These are phyloP conservation scores for Fusarium fujikuroi DNA, from an alignment of 2,329 filamentous ascomycete genomes.

Conservation along the genomic window DNA sequence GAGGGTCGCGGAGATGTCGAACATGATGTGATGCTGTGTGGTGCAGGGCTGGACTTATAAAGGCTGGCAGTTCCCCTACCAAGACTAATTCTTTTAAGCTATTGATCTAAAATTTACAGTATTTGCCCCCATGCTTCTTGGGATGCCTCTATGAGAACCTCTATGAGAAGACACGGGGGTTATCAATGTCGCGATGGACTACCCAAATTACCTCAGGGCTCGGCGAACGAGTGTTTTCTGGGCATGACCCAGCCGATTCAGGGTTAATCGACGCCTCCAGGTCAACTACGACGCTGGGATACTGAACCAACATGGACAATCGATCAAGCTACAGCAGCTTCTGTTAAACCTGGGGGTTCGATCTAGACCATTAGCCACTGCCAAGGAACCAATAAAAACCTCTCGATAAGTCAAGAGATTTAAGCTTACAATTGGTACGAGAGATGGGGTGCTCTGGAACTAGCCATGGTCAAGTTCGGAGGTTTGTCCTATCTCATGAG, in stretches of 20 bases:
- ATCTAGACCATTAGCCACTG: background rate
- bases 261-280: background rate
- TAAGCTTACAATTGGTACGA: background rate
- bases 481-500: slow-evolving; percentile 17
- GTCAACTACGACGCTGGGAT: background rate
- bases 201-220: slow-evolving; percentile 40
- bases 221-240: slow-evolving; percentile 4
- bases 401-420: slow-evolving; percentile 27
- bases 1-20: slow-evolving; percentile 33
- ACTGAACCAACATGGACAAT: background rate
- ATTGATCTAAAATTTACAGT: background rate
- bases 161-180: background rate
- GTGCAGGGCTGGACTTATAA: slow-evolving; percentile 41
- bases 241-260: background rate
- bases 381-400: slow-evolving; percentile 32
- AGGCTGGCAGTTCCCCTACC: background rate
- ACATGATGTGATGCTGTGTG: background rate
- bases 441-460: background rate
- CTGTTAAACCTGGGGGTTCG: background rate
- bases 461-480: slow-evolving; percentile 18
- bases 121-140: background rate
- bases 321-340: background rate
- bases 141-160: background rate
- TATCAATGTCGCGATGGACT: slow-evolving; percentile 42
- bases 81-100: background rate